Evolutionary conservation across 169 alveolate species (phyloP), one percentile per base, ranked within the genome.

Genomic region (Cryptosporidium bovis): DNA sequence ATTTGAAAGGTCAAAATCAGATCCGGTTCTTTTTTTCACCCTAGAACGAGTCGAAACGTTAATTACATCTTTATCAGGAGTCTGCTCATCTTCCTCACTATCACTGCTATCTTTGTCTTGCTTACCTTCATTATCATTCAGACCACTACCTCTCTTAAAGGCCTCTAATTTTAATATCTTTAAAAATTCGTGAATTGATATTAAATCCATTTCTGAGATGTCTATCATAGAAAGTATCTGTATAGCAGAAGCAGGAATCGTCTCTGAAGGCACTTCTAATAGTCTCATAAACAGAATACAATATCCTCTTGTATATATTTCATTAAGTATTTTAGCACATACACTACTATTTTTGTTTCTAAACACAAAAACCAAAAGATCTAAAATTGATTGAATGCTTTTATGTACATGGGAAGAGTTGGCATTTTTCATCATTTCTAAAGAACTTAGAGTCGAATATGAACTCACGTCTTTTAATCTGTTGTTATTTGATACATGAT

Each of bases 201-300:
- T 77, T 40, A 71, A 5, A 15, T 62, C 71, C 69, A 77, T 77
- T 27, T 60, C 71, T 13, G 77, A 29, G 12, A 77, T 44, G 29
- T 77, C 87, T 40, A 77, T 62, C 87, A 77, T 77, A 3, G 87
- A 77, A 1, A 77, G 46, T 77, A 77, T 77, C 3, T 77, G 64
- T 12, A 77, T 77, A 10, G 87, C 87, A 56, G 87, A 56, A 34
- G 64, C 64, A 31, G 87, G 87, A 44, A 77, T 71, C 1, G 60
- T 34, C 36, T 77, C 87, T 36, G 77, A 68, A 12, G 87, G 87
- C 31, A 77, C 66, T 24, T 77, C 87, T 13, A 77, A 60, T 20
- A 77, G 50, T 34, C 77, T 77, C 69, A 77, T 77, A 36, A 77
- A 77, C 2, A 62, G 60, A 46, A 62, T 48, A 24, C 87, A 77